A percentile compares a stretch with the other conserved stretches of the same genome.
These are phyloP conservation scores for Suillus ampliporus DNA, from an alignment of 768 basidiomycete genomes.

Conservation along the genomic window DNA sequence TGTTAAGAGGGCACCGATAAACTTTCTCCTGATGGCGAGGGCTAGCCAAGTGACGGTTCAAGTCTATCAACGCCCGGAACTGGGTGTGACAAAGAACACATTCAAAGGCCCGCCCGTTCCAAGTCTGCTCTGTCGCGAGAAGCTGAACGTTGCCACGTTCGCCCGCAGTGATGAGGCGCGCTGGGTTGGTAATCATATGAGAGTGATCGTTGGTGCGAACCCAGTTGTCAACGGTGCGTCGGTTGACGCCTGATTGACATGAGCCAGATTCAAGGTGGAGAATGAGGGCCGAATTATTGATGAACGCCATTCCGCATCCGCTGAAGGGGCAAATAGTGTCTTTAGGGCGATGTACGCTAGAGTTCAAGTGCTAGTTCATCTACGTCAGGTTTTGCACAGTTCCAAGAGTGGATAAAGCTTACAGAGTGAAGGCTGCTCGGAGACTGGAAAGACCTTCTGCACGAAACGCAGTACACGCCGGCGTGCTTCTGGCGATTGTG, in stretches of 20 bases:
- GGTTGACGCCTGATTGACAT: slow-evolving; percentile 56
- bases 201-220: slow-evolving; percentile 50
- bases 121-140: slow-evolving; percentile 45
- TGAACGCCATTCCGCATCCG: slow-evolving; percentile 54
- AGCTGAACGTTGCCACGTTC: slow-evolving; percentile 5
- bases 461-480: slow-evolving; percentile 53
- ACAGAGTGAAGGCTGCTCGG: slow-evolving; percentile 23
- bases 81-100: slow-evolving; percentile 64
- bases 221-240: slow-evolving; percentile 39
- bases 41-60: slow-evolving; percentile 71
- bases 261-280: slow-evolving; percentile 67
- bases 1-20: slow-evolving; percentile 57
- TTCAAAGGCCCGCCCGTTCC: slow-evolving; percentile 55
- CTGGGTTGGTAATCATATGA: slow-evolving; percentile 60
- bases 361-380: slow-evolving; percentile 53
- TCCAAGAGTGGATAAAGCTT: slow-evolving; percentile 1
- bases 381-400: neutral
- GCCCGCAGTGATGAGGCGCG: slow-evolving; percentile 49
- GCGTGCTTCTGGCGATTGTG: slow-evolving; percentile 51
- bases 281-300: slow-evolving; percentile 58
- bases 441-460: slow-evolving; percentile 48
- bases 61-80: slow-evolving; percentile 45
- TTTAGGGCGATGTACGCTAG: slow-evolving; percentile 51
- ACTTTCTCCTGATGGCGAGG: slow-evolving; percentile 58
- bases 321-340: slow-evolving; percentile 43